A percentile compares a stretch with the other conserved stretches of the same genome.
Evolutionary conservation across 2,329 filamentous ascomycete genomes (phyloP).

Genomic region (Phialophora expanda): DNA sequence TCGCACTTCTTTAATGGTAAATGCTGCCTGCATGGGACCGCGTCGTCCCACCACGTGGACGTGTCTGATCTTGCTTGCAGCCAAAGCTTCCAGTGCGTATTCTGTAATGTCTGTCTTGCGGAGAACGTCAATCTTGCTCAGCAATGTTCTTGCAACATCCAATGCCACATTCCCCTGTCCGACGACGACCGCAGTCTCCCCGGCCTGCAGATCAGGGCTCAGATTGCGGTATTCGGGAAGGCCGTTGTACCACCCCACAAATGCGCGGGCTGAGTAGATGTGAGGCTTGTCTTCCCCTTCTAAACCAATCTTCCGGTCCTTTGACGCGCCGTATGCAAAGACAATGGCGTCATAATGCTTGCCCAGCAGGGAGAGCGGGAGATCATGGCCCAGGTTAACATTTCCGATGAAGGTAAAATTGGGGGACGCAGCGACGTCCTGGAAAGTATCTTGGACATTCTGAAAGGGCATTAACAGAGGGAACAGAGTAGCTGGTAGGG

Average conservation of each 20-base stretch:
- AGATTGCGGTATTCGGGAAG: slow-evolving; percentile 78
- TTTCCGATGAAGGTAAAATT: slow-evolving; percentile 93
- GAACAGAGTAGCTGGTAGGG: not conserved
- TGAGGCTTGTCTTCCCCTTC: slow-evolving; percentile 74
- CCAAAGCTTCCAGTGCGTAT: slow-evolving; percentile 75
- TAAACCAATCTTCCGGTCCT: slow-evolving; percentile 78
- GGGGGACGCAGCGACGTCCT: slow-evolving; percentile 79
- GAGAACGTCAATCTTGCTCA: slow-evolving; percentile 75
- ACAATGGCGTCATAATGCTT: slow-evolving; percentile 90
- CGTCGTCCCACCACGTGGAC: slow-evolving; percentile 88
- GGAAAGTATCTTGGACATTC: slow-evolving; percentile 95
- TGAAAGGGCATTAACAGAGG: slow-evolving; percentile 45
- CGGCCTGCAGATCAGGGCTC: slow-evolving; percentile 72
- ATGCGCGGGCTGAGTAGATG: slow-evolving; percentile 80
- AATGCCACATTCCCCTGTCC: slow-evolving; percentile 96
- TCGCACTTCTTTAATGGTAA: slow-evolving; percentile 92
- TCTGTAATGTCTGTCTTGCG: slow-evolving; percentile 87
- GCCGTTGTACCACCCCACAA: slow-evolving; percentile 99
- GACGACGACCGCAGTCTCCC: slow-evolving; percentile 84
- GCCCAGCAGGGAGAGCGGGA: slow-evolving; percentile 72
- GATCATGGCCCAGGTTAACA: slow-evolving; percentile 71
- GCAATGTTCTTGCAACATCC: slow-evolving; percentile 86
- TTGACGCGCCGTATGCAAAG: slow-evolving; percentile 88
- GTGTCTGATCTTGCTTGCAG: slow-evolving; percentile 73
- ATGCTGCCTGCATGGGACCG: slow-evolving; percentile 89